phyloP scores from a whole-genome alignment of 1,284 basidiomycete genomes.

The Trichosporon faecale region DNA sequence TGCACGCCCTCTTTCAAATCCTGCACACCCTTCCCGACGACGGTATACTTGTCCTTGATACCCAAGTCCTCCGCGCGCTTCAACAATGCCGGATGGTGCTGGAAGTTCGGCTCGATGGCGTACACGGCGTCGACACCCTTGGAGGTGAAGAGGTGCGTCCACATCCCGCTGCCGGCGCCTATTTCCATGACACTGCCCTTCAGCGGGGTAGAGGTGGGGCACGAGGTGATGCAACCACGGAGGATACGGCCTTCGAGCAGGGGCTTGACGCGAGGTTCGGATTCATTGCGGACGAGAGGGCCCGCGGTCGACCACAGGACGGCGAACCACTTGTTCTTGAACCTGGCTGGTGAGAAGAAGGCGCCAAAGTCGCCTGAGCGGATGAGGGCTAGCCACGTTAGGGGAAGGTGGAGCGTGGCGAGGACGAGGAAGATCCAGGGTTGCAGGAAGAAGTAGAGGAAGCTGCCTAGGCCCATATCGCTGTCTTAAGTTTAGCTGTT shows the following conservation, averaged over 20 bases:
- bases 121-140: not conserved
- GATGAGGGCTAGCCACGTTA: not conserved
- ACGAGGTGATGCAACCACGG: not conserved
- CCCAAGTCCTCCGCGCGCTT: not conserved
- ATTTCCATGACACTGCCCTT: not conserved
- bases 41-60: not conserved
- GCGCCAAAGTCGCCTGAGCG: not conserved
- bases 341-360: not conserved
- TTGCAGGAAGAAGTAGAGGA: conserved; percentile 1
- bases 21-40: conserved; percentile 6
- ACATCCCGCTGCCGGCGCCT: not conserved
- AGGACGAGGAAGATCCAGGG: conserved; percentile 18
- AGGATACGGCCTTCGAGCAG: not conserved
- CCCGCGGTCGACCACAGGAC: not conserved
- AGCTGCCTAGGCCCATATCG: not conserved
- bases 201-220: not conserved
- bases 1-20: conserved; percentile 21
- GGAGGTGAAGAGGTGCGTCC: not conserved
- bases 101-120: not conserved
- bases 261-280: not conserved
- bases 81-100: not conserved
- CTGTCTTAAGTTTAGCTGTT: not conserved
- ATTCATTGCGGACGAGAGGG: not conserved
- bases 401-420: not conserved
- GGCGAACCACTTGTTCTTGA: not conserved